Base-by-base conservation (phyloP, 371 early-diverging fungal species). In the Blyttiomyces sp. region DNA sequence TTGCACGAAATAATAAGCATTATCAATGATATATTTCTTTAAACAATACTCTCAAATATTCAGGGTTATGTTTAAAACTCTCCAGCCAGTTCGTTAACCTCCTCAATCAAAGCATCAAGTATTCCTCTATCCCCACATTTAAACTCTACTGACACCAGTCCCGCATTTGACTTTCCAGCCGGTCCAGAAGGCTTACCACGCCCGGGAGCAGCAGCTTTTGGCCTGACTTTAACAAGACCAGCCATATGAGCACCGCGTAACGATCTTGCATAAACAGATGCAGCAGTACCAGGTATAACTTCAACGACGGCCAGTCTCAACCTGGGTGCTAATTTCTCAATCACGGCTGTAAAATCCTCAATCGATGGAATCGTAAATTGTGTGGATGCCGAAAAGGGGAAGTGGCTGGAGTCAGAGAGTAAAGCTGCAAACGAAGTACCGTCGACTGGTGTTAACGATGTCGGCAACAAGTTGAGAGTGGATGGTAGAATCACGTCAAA, bases 231-330 rank as follows among this genome's bases (percentile, higher is more conserved):
- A 57, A 88, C 69, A 52, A 90, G 60, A 23, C 88, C 91, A 0
- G 88, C 89, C 42, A 88, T 77, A 60, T 85, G 86, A 2, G 36
- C 7, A 3, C 85, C 87, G 54, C 83, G 80, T 36, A 82, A 74
- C 36, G 79, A 81, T 53, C 78, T 74, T 28, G 85, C 89, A 71
- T 87, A 88, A 16, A 90, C 74, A 1, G 88, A 86, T 4, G 84
- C 88, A 0, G 88, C 88, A n/a, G n/a, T n/a, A 9, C 84, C 84
- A 26, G 82, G 81, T 27, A 88, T 82, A 7, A 80, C 77, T 63
- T 89, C 88, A 2, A 90, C 89, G 7, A 87, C 77, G 52, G 19
- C 24, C 11, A 66, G 36, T 17, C 68, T 19, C 28, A 62, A 44
- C 6, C 56, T 39, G n/a, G n/a, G 26, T 24, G 61, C 65, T 0